These are phyloP conservation scores for Thymus quinquecostatus DNA, from an alignment of 257 asterid species.

Conservation along the genomic window DNA sequence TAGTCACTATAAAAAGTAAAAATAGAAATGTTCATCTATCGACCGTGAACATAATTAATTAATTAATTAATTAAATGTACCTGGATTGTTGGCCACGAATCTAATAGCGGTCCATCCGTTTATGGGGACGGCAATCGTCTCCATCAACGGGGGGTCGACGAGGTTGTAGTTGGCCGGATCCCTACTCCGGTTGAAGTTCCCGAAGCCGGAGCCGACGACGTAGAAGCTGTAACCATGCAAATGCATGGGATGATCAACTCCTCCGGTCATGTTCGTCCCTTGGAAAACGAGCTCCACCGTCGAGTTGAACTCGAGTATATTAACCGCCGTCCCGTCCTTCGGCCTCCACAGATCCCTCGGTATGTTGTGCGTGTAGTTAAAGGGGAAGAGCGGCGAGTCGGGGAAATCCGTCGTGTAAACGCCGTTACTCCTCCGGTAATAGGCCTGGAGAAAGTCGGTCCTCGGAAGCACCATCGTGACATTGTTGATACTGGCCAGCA, in stretches of 20 bases:
- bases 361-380: conserved; percentile 39
- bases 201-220: conserved; percentile 57
- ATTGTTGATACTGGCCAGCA: conserved; percentile 58
- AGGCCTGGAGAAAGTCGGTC: conserved; percentile 47
- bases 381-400: conserved; percentile 35
- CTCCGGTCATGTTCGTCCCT: conserved; percentile 40
- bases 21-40: too few relatives aligned
- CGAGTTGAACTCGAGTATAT: conserved; percentile 42
- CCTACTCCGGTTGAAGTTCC: conserved; percentile 44
- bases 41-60: neutral
- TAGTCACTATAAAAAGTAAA: too few relatives aligned
- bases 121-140: conserved; percentile 46
- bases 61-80: conserved; percentile 13
- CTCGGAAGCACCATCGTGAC: conserved; percentile 35
- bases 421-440: conserved; percentile 36
- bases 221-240: conserved; percentile 64
- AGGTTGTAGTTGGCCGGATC: conserved; percentile 55
- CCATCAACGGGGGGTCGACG: conserved; percentile 54
- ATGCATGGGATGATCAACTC: conserved; percentile 67
- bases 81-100: conserved; percentile 60
- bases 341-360: conserved; percentile 24
- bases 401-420: conserved; percentile 45
- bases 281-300: conserved; percentile 58
- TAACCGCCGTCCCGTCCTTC: conserved; percentile 25
- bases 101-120: conserved; percentile 62